Evolutionary conservation across 2,329 filamentous ascomycete species (phyloP).

Genomic region (Dryadomyces quercus-mongolicae): DNA sequence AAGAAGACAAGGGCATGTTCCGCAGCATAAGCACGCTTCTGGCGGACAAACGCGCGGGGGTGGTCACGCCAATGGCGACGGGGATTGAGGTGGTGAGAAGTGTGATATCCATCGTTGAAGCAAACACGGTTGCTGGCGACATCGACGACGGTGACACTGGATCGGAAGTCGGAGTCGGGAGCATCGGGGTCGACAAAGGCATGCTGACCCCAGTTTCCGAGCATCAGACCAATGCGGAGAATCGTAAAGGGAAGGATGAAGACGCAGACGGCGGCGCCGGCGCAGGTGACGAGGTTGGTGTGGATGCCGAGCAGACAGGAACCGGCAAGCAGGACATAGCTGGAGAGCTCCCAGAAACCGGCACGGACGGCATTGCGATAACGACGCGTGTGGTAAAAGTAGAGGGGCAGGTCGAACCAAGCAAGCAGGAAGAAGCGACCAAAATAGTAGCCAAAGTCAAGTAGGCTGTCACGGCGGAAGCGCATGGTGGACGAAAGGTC

Average conservation of each 20-base stretch:
- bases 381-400: conserved; percentile 57
- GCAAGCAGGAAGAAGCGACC: conserved; percentile 61
- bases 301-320: conserved; percentile 22
- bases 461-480: conserved; percentile 58
- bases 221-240: conserved; percentile 62
- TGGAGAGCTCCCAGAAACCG: conserved; percentile 48
- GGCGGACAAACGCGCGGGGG: conserved; percentile 58
- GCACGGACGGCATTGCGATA: conserved; percentile 38
- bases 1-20: conserved; percentile 66
- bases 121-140: conserved; percentile 69
- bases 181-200: conserved; percentile 66
- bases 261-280: conserved; percentile 48
- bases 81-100: conserved; percentile 69
- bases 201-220: conserved; percentile 78
- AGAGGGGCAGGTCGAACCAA: conserved; percentile 64
- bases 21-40: conserved; percentile 52
- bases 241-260: conserved; percentile 54
- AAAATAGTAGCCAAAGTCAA: conserved; percentile 59
- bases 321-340: conserved; percentile 38
- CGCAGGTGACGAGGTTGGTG: conserved; percentile 25
- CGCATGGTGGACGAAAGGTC: conserved; percentile 66
- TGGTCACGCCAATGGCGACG: conserved; percentile 73
- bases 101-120: conserved; percentile 77
- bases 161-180: conserved; percentile 66
- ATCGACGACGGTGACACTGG: conserved; percentile 69